Evolutionary conservation across 192 early-diverging fungal species (phyloP), one percentile per base, ranked within the genome.

Genomic region (Allomyces macrogynus): DNA sequence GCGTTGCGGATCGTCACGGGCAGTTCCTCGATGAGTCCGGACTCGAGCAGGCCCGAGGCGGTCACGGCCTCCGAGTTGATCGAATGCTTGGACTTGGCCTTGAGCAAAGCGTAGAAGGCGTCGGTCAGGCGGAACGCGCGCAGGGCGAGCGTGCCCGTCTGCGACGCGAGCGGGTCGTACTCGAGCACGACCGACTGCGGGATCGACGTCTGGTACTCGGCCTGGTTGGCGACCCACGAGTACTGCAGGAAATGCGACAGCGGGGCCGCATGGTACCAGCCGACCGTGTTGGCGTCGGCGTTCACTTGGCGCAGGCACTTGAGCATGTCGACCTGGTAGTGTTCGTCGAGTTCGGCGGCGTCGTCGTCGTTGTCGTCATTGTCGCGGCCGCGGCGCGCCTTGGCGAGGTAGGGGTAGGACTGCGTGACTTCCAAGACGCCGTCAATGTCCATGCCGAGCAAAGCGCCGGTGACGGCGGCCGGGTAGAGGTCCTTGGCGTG

Each of bases 261-360:
- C 64, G 87, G 80, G 42, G 92, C 86, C 27, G 91, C 90, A 71
- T 91, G 91, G 76, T 97, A 93, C 91, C 95, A 94, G 23, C 96
- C 96, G 43, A 97, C 93, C 61, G 91, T 87, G 81, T 93, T 94
- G 70, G 89, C 87, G 70, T 99, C 96, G 61, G 87, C 89, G 74
- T 97, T 95, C 66, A 96, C 86, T 64, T 90, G 86, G 65, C 89
- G 84, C 72, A 99, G 80, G 70, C 87, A 86, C 69, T 88, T 79
- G 78, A 99, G 85, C 90, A 96, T 93, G 71, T 91, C 86, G 60
- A 91, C 70, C 77, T 95, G 91, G 76, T 99, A 96, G 66, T 90
- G 85, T 20, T 73, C 77, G 67, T 74, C 73, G 61, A 68, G 64
- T 22, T 74, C 72, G 54, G 76, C 74, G 60, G 73, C 62, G 42